Evolutionary conservation across 257 asterid species (phyloP).

Genomic region (Asclepias syriaca): DNA sequence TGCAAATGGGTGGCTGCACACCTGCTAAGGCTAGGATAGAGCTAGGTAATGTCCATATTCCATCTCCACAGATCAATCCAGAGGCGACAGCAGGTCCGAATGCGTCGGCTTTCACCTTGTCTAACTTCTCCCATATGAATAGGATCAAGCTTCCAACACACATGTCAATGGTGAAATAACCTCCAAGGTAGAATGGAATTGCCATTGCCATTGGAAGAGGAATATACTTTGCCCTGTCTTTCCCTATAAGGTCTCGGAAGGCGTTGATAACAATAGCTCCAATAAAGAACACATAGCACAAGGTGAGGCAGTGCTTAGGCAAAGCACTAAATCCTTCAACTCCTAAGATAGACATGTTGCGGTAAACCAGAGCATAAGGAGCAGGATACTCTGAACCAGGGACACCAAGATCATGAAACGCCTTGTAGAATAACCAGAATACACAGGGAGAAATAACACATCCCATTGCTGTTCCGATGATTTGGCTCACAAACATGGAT

Average conservation of each 20-base stretch:
- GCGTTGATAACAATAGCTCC: constrained; percentile 60
- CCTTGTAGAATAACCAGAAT: constrained; percentile 82
- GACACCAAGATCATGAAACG: constrained; percentile 48
- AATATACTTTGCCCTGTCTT: constrained; percentile 50
- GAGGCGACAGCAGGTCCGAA: constrained; percentile 91
- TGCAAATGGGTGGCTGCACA: constrained; percentile 71
- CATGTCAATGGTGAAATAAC: constrained; percentile 75
- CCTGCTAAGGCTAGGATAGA: constrained; percentile 66
- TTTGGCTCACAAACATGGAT: constrained; percentile 87
- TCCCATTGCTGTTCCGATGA: constrained; percentile 88
- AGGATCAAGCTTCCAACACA: constrained; percentile 78
- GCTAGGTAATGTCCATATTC: constrained; percentile 75
- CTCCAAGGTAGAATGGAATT: constrained; percentile 78
- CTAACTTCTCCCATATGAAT: constrained; percentile 55
- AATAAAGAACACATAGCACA: constrained; percentile 54
- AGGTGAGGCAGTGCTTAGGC: constrained; percentile 70
- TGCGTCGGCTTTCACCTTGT: constrained; percentile 70
- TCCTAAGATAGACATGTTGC: constrained; percentile 77
- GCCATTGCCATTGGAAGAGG: constrained; percentile 98
- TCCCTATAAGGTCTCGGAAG: constrained; percentile 51
- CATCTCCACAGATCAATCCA: constrained; percentile 86
- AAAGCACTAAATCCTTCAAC: constrained; percentile 63
- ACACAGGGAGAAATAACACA: constrained; percentile 78
- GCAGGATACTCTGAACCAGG: constrained; percentile 61
- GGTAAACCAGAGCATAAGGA: constrained; percentile 61